These are phyloP conservation scores for Phytophthora lateralis DNA, from an alignment of 352 stramenopile species.

Conservation along the genomic window DNA sequence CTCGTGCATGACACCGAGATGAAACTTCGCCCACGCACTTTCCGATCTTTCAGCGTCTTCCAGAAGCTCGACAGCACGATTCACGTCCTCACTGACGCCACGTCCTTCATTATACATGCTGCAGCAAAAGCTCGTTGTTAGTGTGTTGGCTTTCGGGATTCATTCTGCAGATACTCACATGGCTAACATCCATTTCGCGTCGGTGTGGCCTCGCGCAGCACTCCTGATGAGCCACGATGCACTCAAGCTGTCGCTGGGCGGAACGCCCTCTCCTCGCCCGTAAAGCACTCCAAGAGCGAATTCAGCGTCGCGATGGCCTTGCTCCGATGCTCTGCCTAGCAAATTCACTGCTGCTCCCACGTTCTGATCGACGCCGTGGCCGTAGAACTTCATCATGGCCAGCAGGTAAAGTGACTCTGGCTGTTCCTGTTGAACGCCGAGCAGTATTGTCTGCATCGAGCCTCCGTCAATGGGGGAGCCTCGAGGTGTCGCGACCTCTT, in stretches of 20 bases:
- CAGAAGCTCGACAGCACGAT: constrained; percentile 40
- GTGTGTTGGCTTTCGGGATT: neutral
- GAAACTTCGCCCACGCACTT: constrained; percentile 40
- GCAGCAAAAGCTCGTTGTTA: constrained; percentile 2
- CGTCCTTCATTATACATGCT: constrained; percentile 54
- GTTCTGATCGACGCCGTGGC: constrained; percentile 45
- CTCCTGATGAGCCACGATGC: constrained; percentile 47
- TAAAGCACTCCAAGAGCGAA: constrained; percentile 58
- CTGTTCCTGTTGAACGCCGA: constrained; percentile 40
- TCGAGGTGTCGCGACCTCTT: constrained; percentile 24
- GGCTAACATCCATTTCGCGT: constrained; percentile 63
- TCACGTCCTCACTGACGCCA: constrained; percentile 36
- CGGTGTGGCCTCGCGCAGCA: constrained; percentile 40
- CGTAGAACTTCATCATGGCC: constrained; percentile 60
- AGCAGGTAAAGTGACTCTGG: constrained; percentile 57
- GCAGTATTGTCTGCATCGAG: constrained; percentile 40
- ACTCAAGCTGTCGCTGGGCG: constrained; percentile 39
- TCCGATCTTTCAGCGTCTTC: constrained; percentile 26
- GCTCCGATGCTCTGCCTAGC: constrained; percentile 31
- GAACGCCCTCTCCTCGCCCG: constrained; percentile 30
- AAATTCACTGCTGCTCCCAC: constrained; percentile 34
- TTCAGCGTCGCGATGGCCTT: constrained; percentile 44
- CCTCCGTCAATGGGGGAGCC: constrained; percentile 28
- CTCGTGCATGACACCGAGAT: constrained; percentile 56
- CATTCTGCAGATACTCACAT: constrained; percentile 30